Evolutionary conservation across 2,329 filamentous ascomycete genomes (phyloP).

Genomic region (Paradendryphiella salina): DNA sequence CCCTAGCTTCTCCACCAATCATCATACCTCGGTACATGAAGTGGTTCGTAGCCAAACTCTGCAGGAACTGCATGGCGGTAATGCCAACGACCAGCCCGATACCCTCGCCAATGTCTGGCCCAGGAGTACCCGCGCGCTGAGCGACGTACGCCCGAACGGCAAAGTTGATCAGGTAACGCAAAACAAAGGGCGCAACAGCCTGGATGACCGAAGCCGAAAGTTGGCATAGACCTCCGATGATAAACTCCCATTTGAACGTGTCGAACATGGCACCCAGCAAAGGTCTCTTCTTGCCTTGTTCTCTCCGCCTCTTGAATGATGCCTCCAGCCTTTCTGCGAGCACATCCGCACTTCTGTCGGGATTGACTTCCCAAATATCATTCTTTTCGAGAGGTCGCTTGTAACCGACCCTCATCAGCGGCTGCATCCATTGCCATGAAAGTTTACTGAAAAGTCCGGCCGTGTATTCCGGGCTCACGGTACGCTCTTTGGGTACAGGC

Average conservation of each 20-base stretch:
- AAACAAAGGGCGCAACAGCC: slow-evolving; percentile 80
- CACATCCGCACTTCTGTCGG: slow-evolving; percentile 70
- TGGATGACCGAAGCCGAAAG: slow-evolving; percentile 71
- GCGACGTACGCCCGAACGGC: slow-evolving; percentile 78
- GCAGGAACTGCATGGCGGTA: slow-evolving; percentile 79
- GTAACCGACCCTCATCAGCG: slow-evolving; percentile 83
- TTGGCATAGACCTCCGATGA: slow-evolving; percentile 78
- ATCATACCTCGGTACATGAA: slow-evolving; percentile 94
- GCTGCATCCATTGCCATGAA: slow-evolving; percentile 88
- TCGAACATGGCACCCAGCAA: slow-evolving; percentile 83
- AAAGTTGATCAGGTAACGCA: slow-evolving; percentile 85
- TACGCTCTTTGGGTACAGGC: slow-evolving; percentile 59
- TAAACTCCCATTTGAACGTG: slow-evolving; percentile 81
- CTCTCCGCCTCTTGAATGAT: slow-evolving; percentile 69
- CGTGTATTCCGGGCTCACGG: slow-evolving; percentile 67
- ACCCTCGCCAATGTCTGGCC: slow-evolving; percentile 72
- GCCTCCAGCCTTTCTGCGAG: slow-evolving; percentile 68
- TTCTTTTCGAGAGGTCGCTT: slow-evolving; percentile 78
- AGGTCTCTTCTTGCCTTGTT: slow-evolving; percentile 69
- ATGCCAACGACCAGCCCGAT: slow-evolving; percentile 84
- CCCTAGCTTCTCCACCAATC: slow-evolving; percentile 80
- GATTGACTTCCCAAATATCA: slow-evolving; percentile 90
- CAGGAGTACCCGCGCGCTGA: slow-evolving; percentile 54
- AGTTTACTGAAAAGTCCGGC: slow-evolving; percentile 75
- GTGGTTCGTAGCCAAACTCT: slow-evolving; percentile 82